Evolutionary conservation across 2,329 filamentous ascomycete species (phyloP), one percentile per base, ranked within the genome.

Genomic region (Nannizziopsis arthrosporioides): DNA sequence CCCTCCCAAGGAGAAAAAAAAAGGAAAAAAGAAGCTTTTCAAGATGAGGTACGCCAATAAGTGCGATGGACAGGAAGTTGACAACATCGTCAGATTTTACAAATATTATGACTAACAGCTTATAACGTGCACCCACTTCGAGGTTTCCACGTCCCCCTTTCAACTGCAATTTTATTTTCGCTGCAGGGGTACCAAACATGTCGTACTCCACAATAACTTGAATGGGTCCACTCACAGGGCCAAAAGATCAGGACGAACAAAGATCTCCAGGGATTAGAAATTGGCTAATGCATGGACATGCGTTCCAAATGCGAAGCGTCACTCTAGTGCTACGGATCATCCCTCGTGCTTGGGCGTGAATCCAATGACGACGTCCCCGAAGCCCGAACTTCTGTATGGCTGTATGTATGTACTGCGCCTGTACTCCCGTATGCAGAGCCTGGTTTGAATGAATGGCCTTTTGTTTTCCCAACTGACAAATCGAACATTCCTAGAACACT

Each of bases 101-200:
- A 27, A 27, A 27, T 27, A 27, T 27, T 27, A n/a, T 39, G 9
- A 17, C 12, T 39, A 17, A 40, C 11, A 40, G 37, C 14, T 11
- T 40, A 11, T 9, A 44, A 40, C 9, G 32, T 32, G 35, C 44
- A 46, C 7, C 19, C 44, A 45, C 36, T 40, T 46, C 9, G n/a
- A 15, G 32, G 35, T 14, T 27, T 27, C 22, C 22, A 27, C 22
- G 22, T 27, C 22, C 44, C 44, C 27, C 36, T 40, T 46, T 40
- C 44, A 45, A 46, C 35, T 34, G 36, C 44, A 40, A 46, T 40
- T 40, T 46, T 17, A 40, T 46, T 46, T 34, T 38, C 44, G 17
- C 22, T 46, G 19, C 44, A 46, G 38, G 44, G 44, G 34, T 40
- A 31, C 44, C 34, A 36, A 36, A 46, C 44, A 34, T 19, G 14